These are phyloP conservation scores for Geotrichum ghanense DNA, from an alignment of 805 yeast species.

Conservation along the genomic window DNA sequence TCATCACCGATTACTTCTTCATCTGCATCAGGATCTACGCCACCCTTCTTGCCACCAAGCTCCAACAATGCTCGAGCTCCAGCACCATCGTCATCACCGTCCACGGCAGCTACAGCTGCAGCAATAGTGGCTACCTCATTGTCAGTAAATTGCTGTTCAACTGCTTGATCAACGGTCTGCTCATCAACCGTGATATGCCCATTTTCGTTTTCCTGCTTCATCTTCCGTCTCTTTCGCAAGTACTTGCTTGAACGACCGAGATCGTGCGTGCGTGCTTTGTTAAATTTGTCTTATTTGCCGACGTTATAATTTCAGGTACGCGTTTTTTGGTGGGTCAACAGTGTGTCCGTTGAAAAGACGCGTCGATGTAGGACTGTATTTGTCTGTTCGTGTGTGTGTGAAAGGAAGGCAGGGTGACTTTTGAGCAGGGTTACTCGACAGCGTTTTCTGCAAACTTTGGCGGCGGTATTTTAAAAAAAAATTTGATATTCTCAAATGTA, in stretches of 20 bases:
- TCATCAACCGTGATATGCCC: too few species aligned
- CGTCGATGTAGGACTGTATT: not conserved
- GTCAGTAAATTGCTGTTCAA: not conserved
- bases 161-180: not conserved
- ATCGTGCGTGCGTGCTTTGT: too few species aligned
- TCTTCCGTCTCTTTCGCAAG: too few species aligned
- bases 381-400: not conserved
- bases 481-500: too few species aligned
- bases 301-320: not conserved
- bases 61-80: not conserved
- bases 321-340: constrained; percentile 2
- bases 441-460: too few species aligned
- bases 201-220: too few species aligned
- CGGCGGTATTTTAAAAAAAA: too few species aligned
- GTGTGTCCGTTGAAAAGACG: too few species aligned
- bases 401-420: constrained; percentile 1
- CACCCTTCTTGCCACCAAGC: not conserved
- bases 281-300: too few species aligned
- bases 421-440: not conserved
- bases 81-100: not conserved
- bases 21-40: not conserved
- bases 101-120: not conserved
- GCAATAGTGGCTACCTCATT: not conserved
- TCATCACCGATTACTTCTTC: not conserved
- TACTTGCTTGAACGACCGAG: too few species aligned